A percentile compares a stretch with the other conserved stretches of the same genome.
phyloP scores from a whole-genome alignment of 176 grass and related monocot genomes.

The Phragmites australis region DNA sequence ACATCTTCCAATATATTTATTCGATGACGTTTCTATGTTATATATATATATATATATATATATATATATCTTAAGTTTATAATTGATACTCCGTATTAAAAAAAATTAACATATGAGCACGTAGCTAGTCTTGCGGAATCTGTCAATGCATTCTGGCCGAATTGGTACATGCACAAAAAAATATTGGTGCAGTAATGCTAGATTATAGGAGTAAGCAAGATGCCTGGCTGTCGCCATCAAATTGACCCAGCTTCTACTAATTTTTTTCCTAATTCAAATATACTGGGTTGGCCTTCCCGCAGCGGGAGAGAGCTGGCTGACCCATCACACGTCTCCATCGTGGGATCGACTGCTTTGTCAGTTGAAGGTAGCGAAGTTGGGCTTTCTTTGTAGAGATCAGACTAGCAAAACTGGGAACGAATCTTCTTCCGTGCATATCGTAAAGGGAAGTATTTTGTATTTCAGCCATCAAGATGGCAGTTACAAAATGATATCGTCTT shows the following conservation, averaged over 20 bases:
- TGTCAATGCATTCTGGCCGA: no score
- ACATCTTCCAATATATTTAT: no score
- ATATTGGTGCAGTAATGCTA: not conserved
- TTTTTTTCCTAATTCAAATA: not conserved
- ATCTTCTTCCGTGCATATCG: not conserved
- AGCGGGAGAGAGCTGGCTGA: not conserved
- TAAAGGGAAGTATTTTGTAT: not conserved
- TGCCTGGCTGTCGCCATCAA: not conserved
- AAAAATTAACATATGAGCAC: no score
- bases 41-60: no score
- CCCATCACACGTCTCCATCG: not conserved
- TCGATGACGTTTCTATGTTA: no score
- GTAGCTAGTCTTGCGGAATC: no score
- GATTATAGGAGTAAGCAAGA: not conserved
- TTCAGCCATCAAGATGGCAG: not conserved
- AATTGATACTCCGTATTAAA: no score
- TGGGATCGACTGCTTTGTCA: not conserved
- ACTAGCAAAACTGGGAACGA: not conserved
- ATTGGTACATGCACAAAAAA: not conserved
- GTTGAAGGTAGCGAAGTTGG: slow-evolving; percentile 13
- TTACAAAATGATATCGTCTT: not conserved
- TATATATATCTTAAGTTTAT: no score
- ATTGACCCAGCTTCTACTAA: not conserved
- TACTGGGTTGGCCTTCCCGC: not conserved
- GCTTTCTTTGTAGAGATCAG: not conserved